Evolutionary conservation across 306 rosid genomes (phyloP), one percentile per base, ranked within the genome.

Genomic region (Citrullus amarus): DNA sequence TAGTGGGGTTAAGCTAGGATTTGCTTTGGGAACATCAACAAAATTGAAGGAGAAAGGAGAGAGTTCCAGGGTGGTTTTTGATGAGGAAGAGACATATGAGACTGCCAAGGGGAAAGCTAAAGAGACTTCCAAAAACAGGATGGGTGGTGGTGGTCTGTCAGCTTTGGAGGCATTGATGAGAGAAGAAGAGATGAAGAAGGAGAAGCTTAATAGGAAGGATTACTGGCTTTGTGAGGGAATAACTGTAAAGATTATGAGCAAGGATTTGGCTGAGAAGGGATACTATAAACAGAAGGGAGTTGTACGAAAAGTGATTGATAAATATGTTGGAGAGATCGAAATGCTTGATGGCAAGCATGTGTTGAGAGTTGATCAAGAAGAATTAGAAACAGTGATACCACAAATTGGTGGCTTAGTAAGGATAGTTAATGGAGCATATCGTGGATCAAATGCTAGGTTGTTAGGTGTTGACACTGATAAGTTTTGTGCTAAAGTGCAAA

Each of bases 331-430:
- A 53, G 97, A 94, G 83, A 92, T 94, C 28, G 93, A 94, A 76
- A 94, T 92, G 89, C 83, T 92, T 8, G 95, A 92, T 8, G 90
- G 82, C 62, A 94, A 88, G 83, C 97, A 94, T 74, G 96, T 94
- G 68, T 90, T 94, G 68, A 88, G 96, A 86, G 93, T 94, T 75
- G 98, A 92, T 79, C 97, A 94, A 76, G 83, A 76, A 62, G 97
- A 92, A 86, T 93, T 94, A 34, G 97, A 92, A 83, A 91, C 96
- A 4, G 98, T 94, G 84, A 94, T 94, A 79, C 98, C 96, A 0
- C 95, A 87, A 76, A 88, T 92, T 82, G 97, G 98, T 55, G 87
- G 95, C 12, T 88, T 89, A 30, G 95, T 95, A n/a, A 90, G 86
- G 88, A 86, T 95, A 55, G 95, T 92, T 32, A 95, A 95, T 20